These are phyloP conservation scores for Aspergillus campestris DNA, from an alignment of 495 filamentous ascomycete species.

Conservation along the genomic window DNA sequence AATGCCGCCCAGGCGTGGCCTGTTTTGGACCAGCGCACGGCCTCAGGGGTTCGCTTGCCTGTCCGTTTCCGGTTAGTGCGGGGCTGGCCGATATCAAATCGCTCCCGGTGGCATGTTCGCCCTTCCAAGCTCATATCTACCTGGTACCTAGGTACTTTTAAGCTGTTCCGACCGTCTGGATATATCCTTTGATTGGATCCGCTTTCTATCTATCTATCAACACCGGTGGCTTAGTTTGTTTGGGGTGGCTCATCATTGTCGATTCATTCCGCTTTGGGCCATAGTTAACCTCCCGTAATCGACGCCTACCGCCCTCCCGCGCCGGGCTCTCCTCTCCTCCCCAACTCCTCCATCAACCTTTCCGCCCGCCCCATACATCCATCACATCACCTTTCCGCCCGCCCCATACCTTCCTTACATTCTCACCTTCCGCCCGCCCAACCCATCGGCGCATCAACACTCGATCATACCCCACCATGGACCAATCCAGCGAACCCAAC, in stretches of 20 bases:
- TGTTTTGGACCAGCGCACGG: slow-evolving; percentile 41
- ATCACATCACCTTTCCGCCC: slow-evolving; percentile 2
- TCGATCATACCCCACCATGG: slow-evolving; percentile 19
- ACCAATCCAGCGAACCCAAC: slow-evolving; percentile 34
- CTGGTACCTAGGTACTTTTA: not conserved
- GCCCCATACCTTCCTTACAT: too few relatives aligned
- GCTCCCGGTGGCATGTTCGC: slow-evolving; percentile 10
- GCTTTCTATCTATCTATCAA: too few relatives aligned
- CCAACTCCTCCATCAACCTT: too few relatives aligned
- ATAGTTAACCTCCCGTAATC: too few relatives aligned
- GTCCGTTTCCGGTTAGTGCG: slow-evolving; percentile 37
- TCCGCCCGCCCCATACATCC: too few relatives aligned
- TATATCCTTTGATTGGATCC: too few relatives aligned
- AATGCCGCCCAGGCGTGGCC: slow-evolving; percentile 34
- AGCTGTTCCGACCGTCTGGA: too few relatives aligned
- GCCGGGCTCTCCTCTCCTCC: too few relatives aligned
- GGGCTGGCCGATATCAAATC: slow-evolving; percentile 43
- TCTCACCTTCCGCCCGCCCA: slow-evolving; percentile 1
- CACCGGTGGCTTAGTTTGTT: too few relatives aligned
- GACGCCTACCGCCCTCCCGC: too few relatives aligned
- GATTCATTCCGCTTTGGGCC: too few relatives aligned
- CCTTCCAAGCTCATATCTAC: not conserved
- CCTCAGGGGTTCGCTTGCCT: slow-evolving; percentile 43
- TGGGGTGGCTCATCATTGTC: too few relatives aligned
- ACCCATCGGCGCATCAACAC: not conserved